phyloP scores from a whole-genome alignment of 495 filamentous ascomycete genomes.

The Halenospora varia region DNA sequence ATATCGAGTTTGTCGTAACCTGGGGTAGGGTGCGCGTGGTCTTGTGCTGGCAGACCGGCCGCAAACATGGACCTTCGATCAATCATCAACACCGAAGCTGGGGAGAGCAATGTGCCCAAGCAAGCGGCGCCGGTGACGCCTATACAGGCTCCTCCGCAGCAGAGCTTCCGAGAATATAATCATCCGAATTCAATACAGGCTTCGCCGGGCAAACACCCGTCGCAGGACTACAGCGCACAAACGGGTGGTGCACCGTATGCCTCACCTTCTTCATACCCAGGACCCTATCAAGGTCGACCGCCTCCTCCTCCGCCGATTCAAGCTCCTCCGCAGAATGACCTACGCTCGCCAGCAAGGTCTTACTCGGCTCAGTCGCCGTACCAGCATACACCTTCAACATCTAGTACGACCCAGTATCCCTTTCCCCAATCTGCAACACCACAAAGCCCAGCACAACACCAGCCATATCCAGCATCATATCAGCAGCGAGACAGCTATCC shows the following conservation, averaged over 20 bases:
- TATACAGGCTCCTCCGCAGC: constrained; percentile 35
- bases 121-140: constrained; percentile 43
- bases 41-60: constrained; percentile 22
- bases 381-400: constrained; percentile 32
- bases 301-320: constrained; percentile 46
- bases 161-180: constrained; percentile 43
- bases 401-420: constrained; percentile 40
- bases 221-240: constrained; percentile 37
- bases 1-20: constrained; percentile 18
- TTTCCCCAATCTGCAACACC: constrained; percentile 41
- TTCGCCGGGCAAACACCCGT: constrained; percentile 35
- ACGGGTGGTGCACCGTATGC: constrained; percentile 22
- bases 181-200: constrained; percentile 36
- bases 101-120: constrained; percentile 26
- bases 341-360: constrained; percentile 43
- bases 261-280: constrained; percentile 36
- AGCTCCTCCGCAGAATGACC: constrained; percentile 39
- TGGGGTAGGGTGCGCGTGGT: constrained; percentile 22
- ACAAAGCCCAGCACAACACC: constrained; percentile 41
- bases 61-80: constrained; percentile 52
- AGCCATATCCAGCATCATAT: constrained; percentile 28
- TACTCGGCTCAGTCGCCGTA: constrained; percentile 50
- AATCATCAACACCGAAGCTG: constrained; percentile 48
- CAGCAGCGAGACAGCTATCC: constrained; percentile 38
- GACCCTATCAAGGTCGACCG: constrained; percentile 40